phyloP scores from a whole-genome alignment of 306 rosid genomes.

The Cicer pinnatifidum region DNA sequence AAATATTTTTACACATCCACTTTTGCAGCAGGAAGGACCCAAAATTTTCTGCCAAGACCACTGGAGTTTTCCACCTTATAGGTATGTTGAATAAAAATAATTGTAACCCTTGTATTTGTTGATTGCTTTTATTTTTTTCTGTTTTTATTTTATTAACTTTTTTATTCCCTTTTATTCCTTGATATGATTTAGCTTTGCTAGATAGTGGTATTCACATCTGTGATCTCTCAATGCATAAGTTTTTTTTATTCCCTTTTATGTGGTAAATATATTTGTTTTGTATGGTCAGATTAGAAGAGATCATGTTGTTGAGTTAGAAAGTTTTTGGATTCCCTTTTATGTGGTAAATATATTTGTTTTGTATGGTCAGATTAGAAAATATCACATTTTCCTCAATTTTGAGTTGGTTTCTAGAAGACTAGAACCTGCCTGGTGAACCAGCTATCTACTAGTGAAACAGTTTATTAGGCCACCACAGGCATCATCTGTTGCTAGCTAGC shows the following conservation, averaged over 20 bases:
- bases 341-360: not conserved
- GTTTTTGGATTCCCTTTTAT: not conserved
- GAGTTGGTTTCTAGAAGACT: no score
- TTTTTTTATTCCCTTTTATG: not conserved
- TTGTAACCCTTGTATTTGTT: slow-evolving; percentile 11
- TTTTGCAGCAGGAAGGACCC: slow-evolving; percentile 58
- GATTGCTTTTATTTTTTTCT: not conserved
- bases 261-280: not conserved
- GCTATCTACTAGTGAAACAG: no score
- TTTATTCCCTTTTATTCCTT: not conserved
- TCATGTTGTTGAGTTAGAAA: not conserved
- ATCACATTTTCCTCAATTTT: not conserved
- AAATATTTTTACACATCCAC: slow-evolving; percentile 24
- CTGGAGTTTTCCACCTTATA: slow-evolving; percentile 76
- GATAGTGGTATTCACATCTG: not conserved
- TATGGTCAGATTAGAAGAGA: not conserved
- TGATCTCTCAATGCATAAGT: slow-evolving; percentile 11
- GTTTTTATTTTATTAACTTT: not conserved
- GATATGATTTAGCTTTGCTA: not conserved
- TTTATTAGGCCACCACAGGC: no score
- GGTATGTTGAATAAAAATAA: slow-evolving; percentile 56
- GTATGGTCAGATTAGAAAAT: not conserved
- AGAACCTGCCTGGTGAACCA: no score
- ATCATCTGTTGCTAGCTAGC: no score
- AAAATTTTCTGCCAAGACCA: slow-evolving; percentile 56